phyloP scores from a whole-genome alignment of 2,329 filamentous ascomycete species.

The Trichoderma asperellum region DNA sequence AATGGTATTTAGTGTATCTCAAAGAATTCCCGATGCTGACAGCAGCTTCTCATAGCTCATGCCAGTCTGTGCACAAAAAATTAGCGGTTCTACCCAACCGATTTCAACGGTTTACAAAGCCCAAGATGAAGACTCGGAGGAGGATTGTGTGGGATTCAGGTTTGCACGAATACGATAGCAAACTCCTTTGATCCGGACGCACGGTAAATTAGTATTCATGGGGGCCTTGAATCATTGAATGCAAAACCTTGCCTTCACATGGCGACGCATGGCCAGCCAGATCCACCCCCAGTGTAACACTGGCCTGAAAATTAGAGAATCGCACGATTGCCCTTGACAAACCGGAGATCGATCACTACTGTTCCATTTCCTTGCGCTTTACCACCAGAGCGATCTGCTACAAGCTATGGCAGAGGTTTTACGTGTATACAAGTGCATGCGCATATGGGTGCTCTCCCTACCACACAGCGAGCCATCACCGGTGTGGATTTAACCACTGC shows the following conservation, averaged over 20 bases:
- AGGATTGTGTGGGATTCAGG: not conserved
- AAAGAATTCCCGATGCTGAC: not conserved
- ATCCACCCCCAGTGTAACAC: constrained; percentile 10
- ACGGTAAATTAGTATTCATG: constrained; percentile 17
- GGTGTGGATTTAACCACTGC: not conserved
- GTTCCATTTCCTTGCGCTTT: not conserved
- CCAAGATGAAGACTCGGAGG: not conserved
- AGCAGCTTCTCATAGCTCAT: not conserved
- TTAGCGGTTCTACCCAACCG: not conserved
- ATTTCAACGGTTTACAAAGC: not conserved
- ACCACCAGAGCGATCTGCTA: not conserved
- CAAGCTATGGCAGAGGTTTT: not conserved
- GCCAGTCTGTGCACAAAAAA: not conserved
- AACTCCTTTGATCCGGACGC: constrained; percentile 14
- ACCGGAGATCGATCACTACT: constrained; percentile 11
- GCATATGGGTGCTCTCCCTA: not conserved
- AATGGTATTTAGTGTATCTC: not conserved
- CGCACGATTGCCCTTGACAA: constrained; percentile 9
- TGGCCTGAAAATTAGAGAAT: not conserved
- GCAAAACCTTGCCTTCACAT: constrained; percentile 21
- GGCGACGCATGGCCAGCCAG: constrained; percentile 10
- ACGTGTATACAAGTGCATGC: not conserved
- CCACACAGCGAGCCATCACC: not conserved
- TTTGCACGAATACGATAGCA: not conserved
- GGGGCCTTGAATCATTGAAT: constrained; percentile 5